Conservation (phyloP, 2,329 filamentous ascomycete genomes). For the Nemania diffusa region DNA sequence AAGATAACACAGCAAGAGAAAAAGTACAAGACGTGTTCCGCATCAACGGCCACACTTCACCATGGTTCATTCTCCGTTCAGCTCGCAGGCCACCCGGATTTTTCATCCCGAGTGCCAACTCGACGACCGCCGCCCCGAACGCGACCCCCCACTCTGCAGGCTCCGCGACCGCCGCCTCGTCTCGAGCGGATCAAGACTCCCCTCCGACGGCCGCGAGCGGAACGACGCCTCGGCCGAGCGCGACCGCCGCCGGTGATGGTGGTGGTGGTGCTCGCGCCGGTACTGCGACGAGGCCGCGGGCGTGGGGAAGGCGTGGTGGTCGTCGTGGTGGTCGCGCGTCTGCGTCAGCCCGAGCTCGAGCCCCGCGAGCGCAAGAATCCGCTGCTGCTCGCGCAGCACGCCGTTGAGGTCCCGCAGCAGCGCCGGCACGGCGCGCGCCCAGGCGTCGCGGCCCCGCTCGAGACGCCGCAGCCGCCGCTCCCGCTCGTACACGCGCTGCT, state of each 20-base stretch:
- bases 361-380: slow-evolving; percentile 42
- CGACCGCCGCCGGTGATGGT: slow-evolving; percentile 14
- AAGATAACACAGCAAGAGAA: neutral
- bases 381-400: slow-evolving; percentile 46
- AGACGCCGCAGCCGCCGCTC: slow-evolving; percentile 58
- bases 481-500: slow-evolving; percentile 58
- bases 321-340: no score
- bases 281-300: slow-evolving; percentile 3
- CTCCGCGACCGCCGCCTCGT: slow-evolving; percentile 24
- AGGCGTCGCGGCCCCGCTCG: slow-evolving; percentile 59
- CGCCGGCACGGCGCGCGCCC: slow-evolving; percentile 57
- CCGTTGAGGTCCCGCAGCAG: slow-evolving; percentile 57
- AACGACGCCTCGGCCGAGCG: slow-evolving; percentile 26
- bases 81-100: neutral
- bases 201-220: slow-evolving; percentile 4
- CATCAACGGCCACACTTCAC: neutral
- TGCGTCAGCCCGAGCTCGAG: neutral
- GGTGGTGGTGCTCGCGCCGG: slow-evolving; percentile 2
- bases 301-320: slow-evolving; percentile 9
- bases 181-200: slow-evolving; percentile 17
- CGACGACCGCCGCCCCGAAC: slow-evolving; percentile 2
- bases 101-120: neutral
- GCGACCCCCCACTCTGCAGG: slow-evolving; percentile 20
- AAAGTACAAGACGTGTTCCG: neutral
- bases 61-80: neutral